These are phyloP conservation scores for Allium sativum DNA, from an alignment of 106 monocot species.

Conservation along the genomic window DNA sequence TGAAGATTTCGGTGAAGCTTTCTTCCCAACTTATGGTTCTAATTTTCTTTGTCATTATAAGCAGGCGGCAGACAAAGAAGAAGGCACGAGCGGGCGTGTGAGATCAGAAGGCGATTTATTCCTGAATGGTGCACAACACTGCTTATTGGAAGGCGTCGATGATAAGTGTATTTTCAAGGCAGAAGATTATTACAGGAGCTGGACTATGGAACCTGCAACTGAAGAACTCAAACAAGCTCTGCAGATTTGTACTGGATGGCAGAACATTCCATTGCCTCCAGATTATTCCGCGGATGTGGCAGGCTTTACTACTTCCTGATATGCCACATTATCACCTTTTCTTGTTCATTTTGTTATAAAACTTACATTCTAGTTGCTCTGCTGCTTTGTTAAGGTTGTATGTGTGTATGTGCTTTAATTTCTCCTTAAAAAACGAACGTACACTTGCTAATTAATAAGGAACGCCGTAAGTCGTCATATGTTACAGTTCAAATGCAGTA, in stretches of 20 bases:
- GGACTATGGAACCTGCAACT: slow-evolving; percentile 57
- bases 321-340: no score
- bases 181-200: slow-evolving; percentile 34
- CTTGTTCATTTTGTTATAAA: no score
- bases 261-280: slow-evolving; percentile 25
- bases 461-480: no score
- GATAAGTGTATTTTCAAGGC: slow-evolving; percentile 28
- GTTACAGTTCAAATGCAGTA: no score
- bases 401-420: no score
- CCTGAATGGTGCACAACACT: slow-evolving; percentile 57
- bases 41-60: not conserved
- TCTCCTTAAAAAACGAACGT: no score
- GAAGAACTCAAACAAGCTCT: slow-evolving; percentile 35
- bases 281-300: slow-evolving; percentile 6
- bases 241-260: slow-evolving; percentile 53
- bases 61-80: slow-evolving; percentile 73
- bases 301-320: slow-evolving; percentile 1
- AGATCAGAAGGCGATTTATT: slow-evolving; percentile 81
- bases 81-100: slow-evolving; percentile 37
- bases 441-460: no score
- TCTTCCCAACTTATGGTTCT: not conserved
- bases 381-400: no score
- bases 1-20: no score
- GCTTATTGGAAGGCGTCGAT: slow-evolving; percentile 2
- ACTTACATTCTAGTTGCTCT: no score